Evolutionary conservation across 179 eudicot genomes (phyloP), one percentile per base, ranked within the genome.

Genomic region (Carnegiea gigantea): DNA sequence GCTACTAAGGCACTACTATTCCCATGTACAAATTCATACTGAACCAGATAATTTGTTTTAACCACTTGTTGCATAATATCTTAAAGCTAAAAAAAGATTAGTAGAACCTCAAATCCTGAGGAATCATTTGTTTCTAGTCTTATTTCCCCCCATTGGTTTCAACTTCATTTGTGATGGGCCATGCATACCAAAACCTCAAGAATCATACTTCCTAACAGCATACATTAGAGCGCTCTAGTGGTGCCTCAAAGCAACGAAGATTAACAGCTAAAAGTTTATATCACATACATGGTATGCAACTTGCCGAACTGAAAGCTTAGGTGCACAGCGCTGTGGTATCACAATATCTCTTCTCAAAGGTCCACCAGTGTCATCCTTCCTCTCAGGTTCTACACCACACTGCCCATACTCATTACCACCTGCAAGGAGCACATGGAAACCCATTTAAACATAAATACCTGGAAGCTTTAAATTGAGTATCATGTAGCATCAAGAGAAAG

Each of bases 371-470:
- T 92, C 98, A 78, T 88, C 97, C 87, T 91, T 28, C 30, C 30
- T 84, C 84, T 91, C 98, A 43, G 93, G 93, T 76, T 92, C 99
- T 90, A 92, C 99, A 78, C 99, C 99, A 86, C 99, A 95, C 83
- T 95, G 99, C 54, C 99, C 99, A 79, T 95, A 95, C 88, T 95
- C 99, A 84, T 94, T 95, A 77, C 99, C 98, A 73, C 99, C 99
- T 93, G 80, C 83, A 85, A 7, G 82, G 70, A 38, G 79, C 51
- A 38, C 48, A 79, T 33, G 72, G 75, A 77, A 6, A 77, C 71
- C 65, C 81, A 71, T 30, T 65, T 44, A 74, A 59, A 18, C 28
- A 21, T 11, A 28, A 53, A 78, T 33, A 77, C 6, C 12, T 49
- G 13, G n/a, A 73, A 3, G 43, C 43, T 65, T 84, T 46, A 38